These are phyloP conservation scores for Trifolium fragiferum DNA, from an alignment of 306 rosid genomes.

Conservation along the genomic window DNA sequence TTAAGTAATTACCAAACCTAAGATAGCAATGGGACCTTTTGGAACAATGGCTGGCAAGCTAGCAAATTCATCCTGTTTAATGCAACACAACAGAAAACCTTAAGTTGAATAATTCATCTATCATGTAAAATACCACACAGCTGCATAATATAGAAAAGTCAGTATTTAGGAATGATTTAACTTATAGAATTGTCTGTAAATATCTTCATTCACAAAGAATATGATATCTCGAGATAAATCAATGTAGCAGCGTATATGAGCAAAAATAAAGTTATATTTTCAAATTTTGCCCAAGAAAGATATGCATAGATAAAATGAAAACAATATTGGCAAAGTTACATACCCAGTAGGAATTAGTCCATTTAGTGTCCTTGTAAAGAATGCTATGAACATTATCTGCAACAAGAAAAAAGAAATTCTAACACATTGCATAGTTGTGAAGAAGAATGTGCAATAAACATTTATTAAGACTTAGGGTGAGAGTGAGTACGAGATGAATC, in stretches of 20 bases:
- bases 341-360: conserved; percentile 94
- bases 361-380: conserved; percentile 70
- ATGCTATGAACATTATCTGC: conserved; percentile 88
- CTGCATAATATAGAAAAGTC: not conserved
- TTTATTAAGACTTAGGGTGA: too few species aligned
- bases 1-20: conserved; percentile 80
- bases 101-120: conserved; percentile 22
- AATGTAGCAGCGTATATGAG: not conserved
- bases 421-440: not conserved
- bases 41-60: conserved; percentile 94
- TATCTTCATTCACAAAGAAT: conserved; percentile 27
- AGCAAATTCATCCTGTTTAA: conserved; percentile 85
- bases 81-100: conserved; percentile 41
- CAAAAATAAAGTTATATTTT: not conserved
- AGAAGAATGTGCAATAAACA: conserved; percentile 15
- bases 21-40: conserved; percentile 85
- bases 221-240: conserved; percentile 5
- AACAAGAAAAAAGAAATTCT: conserved; percentile 30
- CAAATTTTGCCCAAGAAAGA: not conserved
- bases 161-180: conserved; percentile 1
- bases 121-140: not conserved
- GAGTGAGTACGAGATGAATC: conserved; percentile 64
- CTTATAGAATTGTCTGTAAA: conserved; percentile 13
- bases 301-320: conserved; percentile 5
- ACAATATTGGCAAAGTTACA: conserved; percentile 22